Evolutionary conservation across 768 basidiomycete species (phyloP).

Genomic region (Baorangia bicolor): DNA sequence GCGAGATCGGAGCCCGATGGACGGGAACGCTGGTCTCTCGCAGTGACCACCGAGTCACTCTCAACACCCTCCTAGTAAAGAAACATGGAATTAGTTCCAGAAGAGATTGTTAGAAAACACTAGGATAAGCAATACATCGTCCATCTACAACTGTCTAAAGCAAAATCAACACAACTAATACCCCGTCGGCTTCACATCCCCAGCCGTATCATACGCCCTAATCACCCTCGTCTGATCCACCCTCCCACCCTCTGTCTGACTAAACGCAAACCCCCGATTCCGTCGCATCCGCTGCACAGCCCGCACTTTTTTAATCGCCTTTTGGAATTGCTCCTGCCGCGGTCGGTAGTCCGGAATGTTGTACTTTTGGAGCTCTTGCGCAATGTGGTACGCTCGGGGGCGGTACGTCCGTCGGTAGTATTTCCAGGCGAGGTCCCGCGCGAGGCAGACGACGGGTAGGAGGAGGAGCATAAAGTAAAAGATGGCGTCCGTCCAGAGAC

Average conservation of each 20-base stretch:
- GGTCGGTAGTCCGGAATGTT: slow-evolving; percentile 97
- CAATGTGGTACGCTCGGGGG: slow-evolving; percentile 95
- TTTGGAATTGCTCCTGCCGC: slow-evolving; percentile 98
- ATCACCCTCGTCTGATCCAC: slow-evolving; percentile 89
- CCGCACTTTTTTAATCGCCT: slow-evolving; percentile 99
- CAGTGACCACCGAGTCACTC: too few relatives aligned
- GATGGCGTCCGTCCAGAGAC: slow-evolving; percentile 82
- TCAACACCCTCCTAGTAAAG: too few relatives aligned
- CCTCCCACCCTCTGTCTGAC: slow-evolving; percentile 83
- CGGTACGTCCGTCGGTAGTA: slow-evolving; percentile 91
- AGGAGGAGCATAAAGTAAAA: slow-evolving; percentile 90
- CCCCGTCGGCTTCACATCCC: slow-evolving; percentile 69
- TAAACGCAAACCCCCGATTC: slow-evolving; percentile 97
- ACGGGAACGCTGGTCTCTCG: too few relatives aligned
- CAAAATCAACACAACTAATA: too few relatives aligned
- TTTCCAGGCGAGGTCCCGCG: slow-evolving; percentile 95
- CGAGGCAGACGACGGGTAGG: slow-evolving; percentile 80
- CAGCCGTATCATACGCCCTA: slow-evolving; percentile 84
- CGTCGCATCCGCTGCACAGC: slow-evolving; percentile 96
- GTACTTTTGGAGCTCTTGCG: slow-evolving; percentile 99
- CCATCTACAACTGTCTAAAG: too few relatives aligned
- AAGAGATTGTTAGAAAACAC: too few relatives aligned
- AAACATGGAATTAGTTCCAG: too few relatives aligned
- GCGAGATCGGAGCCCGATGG: too few relatives aligned
- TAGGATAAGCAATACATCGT: too few relatives aligned